Conservation (phyloP, 805 yeast species). For the Ascoidea tarda region DNA sequence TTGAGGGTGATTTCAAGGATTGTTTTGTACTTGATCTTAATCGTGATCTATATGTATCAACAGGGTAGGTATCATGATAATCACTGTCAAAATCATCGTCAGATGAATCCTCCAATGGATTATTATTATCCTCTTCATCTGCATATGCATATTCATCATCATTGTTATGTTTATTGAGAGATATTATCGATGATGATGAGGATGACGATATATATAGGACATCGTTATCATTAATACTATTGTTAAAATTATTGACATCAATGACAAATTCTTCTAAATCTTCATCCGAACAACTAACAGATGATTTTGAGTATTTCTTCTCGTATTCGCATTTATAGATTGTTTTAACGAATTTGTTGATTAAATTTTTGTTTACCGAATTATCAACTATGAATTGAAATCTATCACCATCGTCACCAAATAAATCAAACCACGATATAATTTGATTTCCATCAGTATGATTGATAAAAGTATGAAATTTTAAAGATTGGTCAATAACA, state of each 20-base stretch:
- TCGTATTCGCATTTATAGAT: conserved; percentile 65
- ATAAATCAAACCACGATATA: conserved; percentile 68
- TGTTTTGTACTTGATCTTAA: no score
- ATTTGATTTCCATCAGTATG: conserved; percentile 35
- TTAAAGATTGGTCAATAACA: conserved; percentile 44
- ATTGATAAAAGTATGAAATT: conserved; percentile 37
- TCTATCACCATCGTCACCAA: conserved; percentile 77
- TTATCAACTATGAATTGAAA: conserved; percentile 69
- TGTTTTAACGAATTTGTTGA: conserved; percentile 47
- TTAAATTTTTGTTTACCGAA: conserved; percentile 33
- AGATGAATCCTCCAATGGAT: conserved; percentile 1
- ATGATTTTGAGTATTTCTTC: conserved; percentile 46
- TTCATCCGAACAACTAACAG: conserved; percentile 26
- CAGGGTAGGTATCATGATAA: no score
- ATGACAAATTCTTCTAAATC: conserved; percentile 46
- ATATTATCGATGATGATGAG: neutral
- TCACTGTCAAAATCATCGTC: conserved; percentile 3
- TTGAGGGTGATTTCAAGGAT: no score
- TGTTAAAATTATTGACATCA: conserved; percentile 14
- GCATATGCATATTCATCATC: conserved; percentile 3
- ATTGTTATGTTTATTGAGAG: neutral
- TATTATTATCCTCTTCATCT: conserved; percentile 8
- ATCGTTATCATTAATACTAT: conserved; percentile 6
- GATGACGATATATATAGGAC: neutral
- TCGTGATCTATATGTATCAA: no score